Base-by-base conservation (phyloP, 2,329 filamentous ascomycete species). In the Claviceps citrina region DNA sequence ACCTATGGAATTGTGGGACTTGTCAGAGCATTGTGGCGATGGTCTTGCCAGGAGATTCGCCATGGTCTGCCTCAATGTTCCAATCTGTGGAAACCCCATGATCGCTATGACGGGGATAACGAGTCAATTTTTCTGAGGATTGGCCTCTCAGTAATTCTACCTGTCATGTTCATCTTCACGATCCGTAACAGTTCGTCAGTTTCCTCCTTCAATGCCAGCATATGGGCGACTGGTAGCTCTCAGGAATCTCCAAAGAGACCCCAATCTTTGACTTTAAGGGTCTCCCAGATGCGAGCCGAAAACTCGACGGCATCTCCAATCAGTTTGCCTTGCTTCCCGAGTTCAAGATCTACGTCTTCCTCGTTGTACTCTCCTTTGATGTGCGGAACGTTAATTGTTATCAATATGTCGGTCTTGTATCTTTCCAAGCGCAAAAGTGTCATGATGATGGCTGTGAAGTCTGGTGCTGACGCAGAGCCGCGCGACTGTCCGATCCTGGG, bases 341-440 rank as follows among this genome's bases (percentile, higher is more conserved):
- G 60, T 53, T 76, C 69, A 41, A 78, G 61, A 53, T 84, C 75
- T 13, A 89, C 74, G 25, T 84, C 78, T 7, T 80, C 78, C 57
- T 78, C 73, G 50, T 78, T 68, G 55, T 85, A 85, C 57, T 82
- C 75, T 46, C 79, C 78, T 49, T 74, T 70, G 49, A 85, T 79
- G 54, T 91, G 81, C 22, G 87, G 89, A 36, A 93, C 82, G 60
- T 94, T 95, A 54, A 94, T 75, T 31, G 83, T 83, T 46, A 94
- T 76, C 35, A 94, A 65, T 30, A 96, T 64, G 59, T 96, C 89
- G 1, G 87, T 89, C 42, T 67, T 68, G 54, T 86, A 70, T 51
- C 73, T 70, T 59, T 79, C 79, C 35, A 96, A 67, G 13, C 89
- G 71, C 42, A 95, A 63, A 31, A 95, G 66, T 13, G 84, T 75